Conservation (phyloP, 2,329 filamentous ascomycete species). For the Nemania abortiva region DNA sequence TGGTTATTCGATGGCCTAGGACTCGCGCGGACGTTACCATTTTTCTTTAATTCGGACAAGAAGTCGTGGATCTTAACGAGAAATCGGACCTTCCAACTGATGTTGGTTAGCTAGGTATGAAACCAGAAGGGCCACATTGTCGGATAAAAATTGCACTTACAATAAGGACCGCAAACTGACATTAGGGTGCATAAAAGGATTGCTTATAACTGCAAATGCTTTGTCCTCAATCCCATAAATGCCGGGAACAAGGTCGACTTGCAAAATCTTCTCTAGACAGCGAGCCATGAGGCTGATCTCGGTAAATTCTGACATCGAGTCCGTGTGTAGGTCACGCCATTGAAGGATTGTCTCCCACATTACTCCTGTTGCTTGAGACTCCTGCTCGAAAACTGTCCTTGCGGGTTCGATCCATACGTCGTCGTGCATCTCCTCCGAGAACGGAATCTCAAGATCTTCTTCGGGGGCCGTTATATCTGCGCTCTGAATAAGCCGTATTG, state of each 20-base stretch:
- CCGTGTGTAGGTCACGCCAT: constrained; percentile 21
- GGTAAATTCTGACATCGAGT: constrained; percentile 24
- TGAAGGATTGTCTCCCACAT: constrained; percentile 35
- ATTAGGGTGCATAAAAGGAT: constrained; percentile 25
- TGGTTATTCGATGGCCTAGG: neutral
- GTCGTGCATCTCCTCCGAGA: constrained; percentile 25
- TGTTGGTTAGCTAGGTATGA: neutral
- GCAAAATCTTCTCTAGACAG: constrained; percentile 35
- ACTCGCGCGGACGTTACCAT: neutral
- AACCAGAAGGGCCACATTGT: neutral
- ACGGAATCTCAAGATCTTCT: constrained; percentile 15
- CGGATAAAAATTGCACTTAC: constrained; percentile 13
- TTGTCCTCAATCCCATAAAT: neutral
- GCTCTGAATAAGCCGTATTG: constrained; percentile 3
- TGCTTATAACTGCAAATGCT: constrained; percentile 21
- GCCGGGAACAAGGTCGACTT: constrained; percentile 33
- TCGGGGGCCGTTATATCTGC: neutral
- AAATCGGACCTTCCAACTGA: constrained; percentile 34
- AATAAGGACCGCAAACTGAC: constrained; percentile 31
- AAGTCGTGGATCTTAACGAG: constrained; percentile 29
- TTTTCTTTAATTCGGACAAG: constrained; percentile 4
- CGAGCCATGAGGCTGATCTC: constrained; percentile 32
- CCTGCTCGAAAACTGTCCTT: neutral
- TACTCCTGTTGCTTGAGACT: constrained; percentile 19
- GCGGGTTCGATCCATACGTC: constrained; percentile 22